Evolutionary conservation across 1,284 basidiomycete species (phyloP), one percentile per base, ranked within the genome.

Genomic region (Melampsora americana): DNA sequence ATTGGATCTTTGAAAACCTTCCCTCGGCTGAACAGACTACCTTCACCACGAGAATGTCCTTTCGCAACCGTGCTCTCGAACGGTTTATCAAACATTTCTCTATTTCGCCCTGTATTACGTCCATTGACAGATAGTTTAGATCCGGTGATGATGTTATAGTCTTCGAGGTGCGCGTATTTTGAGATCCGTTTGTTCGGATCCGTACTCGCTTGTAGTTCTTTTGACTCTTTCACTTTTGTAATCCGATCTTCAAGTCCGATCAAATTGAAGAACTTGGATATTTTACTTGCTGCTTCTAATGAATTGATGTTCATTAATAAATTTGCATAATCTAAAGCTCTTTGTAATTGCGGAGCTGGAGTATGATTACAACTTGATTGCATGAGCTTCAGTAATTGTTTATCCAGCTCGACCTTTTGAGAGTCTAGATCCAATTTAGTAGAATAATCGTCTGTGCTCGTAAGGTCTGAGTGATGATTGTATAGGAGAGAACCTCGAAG

Each of bases 301-400:
- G 92, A 90, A 3, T 87, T 85, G 2, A 87, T 84, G 77, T 91
- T 88, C 80, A 93, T 90, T 73, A 99, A 85, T 60, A 93, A 87
- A 73, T 89, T 89, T 5, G 89, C 86, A 48, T 95, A 87, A 82
- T 99, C 96, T 77, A 99, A 86, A 0, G 92, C 96, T 9, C 93
- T 90, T 30, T 92, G 87, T n/a, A 90, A 86, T 79, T 91, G 90
- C 6, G 71, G 71, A 7, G 35, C 53, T 12, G 71, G 71, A 82
- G 93, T 92, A 6, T 87, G 87, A 85, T 98, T 98, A 86, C 95
- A 98, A 1, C 93, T 92, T 18, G 86, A 87, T 84, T 95, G 92
- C 77, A 99, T 90, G 78, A 98, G 89, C 79, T 91, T 88, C 46
- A 99, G 88, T 66, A 98, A 85, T 78, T 89, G 89, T 82, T 95